Conservation (phyloP, 306 rosid species). For the Glycyrrhiza uralensis region DNA sequence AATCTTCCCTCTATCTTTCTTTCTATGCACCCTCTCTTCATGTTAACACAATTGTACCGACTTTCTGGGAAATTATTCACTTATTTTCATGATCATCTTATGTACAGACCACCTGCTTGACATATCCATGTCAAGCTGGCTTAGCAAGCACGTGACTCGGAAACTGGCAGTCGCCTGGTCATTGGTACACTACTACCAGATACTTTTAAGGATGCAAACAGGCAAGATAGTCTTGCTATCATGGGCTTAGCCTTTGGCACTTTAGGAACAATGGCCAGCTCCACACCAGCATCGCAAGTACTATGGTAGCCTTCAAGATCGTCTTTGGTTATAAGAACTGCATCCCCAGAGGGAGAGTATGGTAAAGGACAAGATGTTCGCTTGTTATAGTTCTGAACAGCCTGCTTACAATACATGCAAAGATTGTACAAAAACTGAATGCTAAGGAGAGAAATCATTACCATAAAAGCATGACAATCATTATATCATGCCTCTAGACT, state of each 20-base stretch:
- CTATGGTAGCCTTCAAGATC: conserved; percentile 93
- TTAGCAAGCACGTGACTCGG: conserved; percentile 93
- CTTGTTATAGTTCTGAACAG: conserved; percentile 76
- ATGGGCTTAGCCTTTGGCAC: conserved; percentile 60
- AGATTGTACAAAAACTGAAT: not conserved
- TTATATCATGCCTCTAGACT: not conserved
- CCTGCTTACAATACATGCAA: conserved; percentile 47
- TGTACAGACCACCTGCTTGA: conserved; percentile 42
- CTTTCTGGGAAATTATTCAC: conserved; percentile 29
- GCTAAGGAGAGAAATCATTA: not conserved
- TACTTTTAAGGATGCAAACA: conserved; percentile 77
- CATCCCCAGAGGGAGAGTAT: conserved; percentile 76
- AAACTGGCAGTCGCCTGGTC: conserved; percentile 65
- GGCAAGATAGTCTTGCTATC: conserved; percentile 82
- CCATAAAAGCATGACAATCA: not conserved
- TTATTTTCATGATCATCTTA: conserved; percentile 40
- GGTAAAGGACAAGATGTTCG: conserved; percentile 33
- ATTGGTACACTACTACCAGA: conserved; percentile 52
- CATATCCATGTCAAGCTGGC: conserved; percentile 11
- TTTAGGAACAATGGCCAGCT: conserved; percentile 56
- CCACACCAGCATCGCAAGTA: conserved; percentile 43
- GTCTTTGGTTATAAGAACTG: conserved; percentile 81
- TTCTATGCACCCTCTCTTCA: conserved; percentile 45
- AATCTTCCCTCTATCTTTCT: conserved; percentile 22
- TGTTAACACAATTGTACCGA: conserved; percentile 47